Conservation (phyloP, 2,329 filamentous ascomycete genomes). For the Tolypocladium pustulatum region DNA sequence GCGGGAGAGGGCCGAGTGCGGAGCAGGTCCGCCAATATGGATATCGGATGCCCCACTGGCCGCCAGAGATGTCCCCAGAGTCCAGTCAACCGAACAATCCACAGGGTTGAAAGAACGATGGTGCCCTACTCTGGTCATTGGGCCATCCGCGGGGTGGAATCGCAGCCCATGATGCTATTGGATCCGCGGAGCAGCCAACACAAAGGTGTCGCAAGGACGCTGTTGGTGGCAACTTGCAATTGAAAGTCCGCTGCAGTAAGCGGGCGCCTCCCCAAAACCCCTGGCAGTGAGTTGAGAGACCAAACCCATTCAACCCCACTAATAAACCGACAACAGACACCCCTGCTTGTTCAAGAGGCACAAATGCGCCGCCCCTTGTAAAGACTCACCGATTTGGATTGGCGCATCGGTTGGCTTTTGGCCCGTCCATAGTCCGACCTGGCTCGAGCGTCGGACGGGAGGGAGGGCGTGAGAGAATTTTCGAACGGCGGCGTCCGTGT, state of each 20-base stretch:
- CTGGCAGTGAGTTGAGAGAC: background rate
- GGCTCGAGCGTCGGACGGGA: background rate
- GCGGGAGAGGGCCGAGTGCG: background rate
- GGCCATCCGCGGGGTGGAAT: background rate
- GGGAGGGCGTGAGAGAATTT: background rate
- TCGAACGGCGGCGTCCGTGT: background rate
- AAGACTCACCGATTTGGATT: background rate
- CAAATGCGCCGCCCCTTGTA: background rate
- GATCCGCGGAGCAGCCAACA: background rate
- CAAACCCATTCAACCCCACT: background rate
- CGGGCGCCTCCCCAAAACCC: background rate
- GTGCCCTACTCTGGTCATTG: background rate
- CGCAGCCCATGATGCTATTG: background rate
- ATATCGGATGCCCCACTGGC: background rate
- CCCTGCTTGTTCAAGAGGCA: background rate
- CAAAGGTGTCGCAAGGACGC: background rate
- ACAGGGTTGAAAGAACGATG: background rate
- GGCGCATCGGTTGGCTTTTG: background rate
- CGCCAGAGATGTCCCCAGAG: background rate
- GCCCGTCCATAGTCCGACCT: background rate
- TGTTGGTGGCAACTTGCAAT: background rate
- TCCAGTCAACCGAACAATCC: background rate
- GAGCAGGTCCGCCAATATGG: background rate
- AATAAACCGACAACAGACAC: background rate
- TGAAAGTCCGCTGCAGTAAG: background rate